Evolutionary conservation across 1,284 basidiomycete genomes (phyloP), one percentile per base, ranked within the genome.

Genomic region (Trametes hirsuta): DNA sequence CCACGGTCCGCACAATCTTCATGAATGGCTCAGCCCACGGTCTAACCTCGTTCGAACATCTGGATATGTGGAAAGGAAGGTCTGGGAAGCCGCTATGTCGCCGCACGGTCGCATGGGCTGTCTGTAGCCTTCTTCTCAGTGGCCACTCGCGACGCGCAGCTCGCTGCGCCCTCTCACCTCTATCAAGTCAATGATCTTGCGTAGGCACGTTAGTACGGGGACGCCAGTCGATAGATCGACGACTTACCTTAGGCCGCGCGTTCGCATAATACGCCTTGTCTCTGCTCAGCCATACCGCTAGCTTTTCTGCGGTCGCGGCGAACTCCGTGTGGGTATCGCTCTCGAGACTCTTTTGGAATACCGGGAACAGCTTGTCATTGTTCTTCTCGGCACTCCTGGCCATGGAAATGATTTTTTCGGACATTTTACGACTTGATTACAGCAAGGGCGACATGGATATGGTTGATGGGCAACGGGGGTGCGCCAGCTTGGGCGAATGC

Each of bases 261-360:
- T 49, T 62, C 8, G 62, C 44, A 37, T 69, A 69, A 18, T 69
- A 69, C 3, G 68, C 68, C 53, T 60, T 69, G 39, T 63, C 64
- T 9, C 48, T 52, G 41, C 58, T 59, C 11, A 66, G 37, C 66
- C 66, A 69, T n/a, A 21, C 11, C 0, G 63, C 55, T 6, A 69
- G 42, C 41, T 68, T 68, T 18, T 66, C 63, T 6, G 65, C 63
- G 2, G 65, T 60, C 8, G 62, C 49, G 9, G 55, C 39, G 30
- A 60, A 69, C 4, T 63, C 56, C 22, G 47, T 15, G 8, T 61
- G 42, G 21, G 30, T 53, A 30, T 56, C 62, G 41, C 58, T 55
- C 3, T 55, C 34, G 24, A 69, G 59, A 21, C 61, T 62, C 58
- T 55, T 64, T 18, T 53, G 35, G 47, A 68, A 65, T 6, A 68